Conservation (phyloP, 2,329 filamentous ascomycete genomes). For the Orbilia javanica region DNA sequence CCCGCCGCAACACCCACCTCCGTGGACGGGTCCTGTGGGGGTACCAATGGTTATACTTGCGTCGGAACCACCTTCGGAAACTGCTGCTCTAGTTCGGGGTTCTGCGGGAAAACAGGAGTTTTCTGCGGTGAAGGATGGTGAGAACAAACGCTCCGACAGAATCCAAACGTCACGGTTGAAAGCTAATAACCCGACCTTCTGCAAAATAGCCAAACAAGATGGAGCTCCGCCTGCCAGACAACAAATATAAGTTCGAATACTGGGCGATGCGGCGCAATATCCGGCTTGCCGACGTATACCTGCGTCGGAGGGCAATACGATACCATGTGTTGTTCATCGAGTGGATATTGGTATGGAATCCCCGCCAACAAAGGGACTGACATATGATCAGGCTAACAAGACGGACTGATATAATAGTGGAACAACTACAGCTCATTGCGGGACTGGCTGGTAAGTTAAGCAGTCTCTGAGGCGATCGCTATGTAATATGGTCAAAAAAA, state of each 20-base stretch:
- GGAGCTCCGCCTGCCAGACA: constrained; percentile 37
- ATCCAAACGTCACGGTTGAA: neutral
- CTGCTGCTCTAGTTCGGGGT: constrained; percentile 35
- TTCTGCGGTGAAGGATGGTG: constrained; percentile 43
- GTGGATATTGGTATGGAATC: constrained; percentile 32
- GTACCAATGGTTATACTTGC: constrained; percentile 26
- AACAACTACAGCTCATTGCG: constrained; percentile 21
- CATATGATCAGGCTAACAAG: neutral
- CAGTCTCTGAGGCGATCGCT: neutral
- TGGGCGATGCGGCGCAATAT: constrained; percentile 35
- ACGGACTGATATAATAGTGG: neutral
- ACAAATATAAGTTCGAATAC: constrained; percentile 30
- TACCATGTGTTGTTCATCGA: constrained; percentile 28
- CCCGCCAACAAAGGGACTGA: neutral
- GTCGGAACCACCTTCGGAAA: constrained; percentile 32
- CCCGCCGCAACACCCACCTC: constrained; percentile 30
- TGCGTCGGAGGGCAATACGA: constrained; percentile 38
- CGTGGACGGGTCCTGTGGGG: constrained; percentile 25
- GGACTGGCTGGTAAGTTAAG: constrained; percentile 40
- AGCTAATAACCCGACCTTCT: neutral
- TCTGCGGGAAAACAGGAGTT: constrained; percentile 30
- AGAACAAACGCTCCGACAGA: neutral
- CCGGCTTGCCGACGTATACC: neutral
- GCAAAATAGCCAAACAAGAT: constrained; percentile 38
- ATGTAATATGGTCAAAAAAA: neutral